Base-by-base conservation (phyloP, 1,139 yeast species). In the Candida sp. region DNA sequence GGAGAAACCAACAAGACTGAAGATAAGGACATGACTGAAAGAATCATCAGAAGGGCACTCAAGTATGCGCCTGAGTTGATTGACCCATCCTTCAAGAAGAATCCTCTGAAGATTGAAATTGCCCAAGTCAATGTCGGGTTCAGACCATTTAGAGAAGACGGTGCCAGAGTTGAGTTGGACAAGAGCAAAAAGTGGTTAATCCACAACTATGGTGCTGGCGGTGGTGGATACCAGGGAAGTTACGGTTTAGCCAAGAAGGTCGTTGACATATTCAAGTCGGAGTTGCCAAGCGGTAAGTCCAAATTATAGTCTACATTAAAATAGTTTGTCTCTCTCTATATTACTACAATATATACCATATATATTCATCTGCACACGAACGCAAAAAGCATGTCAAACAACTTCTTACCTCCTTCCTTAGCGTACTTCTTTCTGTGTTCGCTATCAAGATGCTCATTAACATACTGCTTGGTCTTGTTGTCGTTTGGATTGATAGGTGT, bases 201-300 rank as follows among this genome's bases (percentile, higher is more conserved):
- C 30, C 85, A 81, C 58, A 75, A 73, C 57, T 81, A 80, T 56
- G 85, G 85, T 4, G 77, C 79, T 26, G 85, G 83, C 5, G 83
- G 81, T 7, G 82, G 83, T 7, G 85, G 85, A 0, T 81, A 75
- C 63, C 85, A 81, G 58, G 75, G 80, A 7, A 75, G 81, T 53
- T 76, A 68, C 54, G 83, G 83, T 2, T 65, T 72, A 51, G 67
- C 73, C 34, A 56, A 50, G 9, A 58, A 63, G 50, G 72, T 73
- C 1, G 70, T 72, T 4, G 49, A 53, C 4, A 52, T 56, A 11
- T 12, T 56, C 42, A 30, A 49, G 17, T 33, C 39, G 7, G 49
- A 51, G 30, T 40, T 49, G 9, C 22, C 42, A 8, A 39, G 43
- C 31, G 4, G 17, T 6, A 45, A 47, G 7, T 31, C 55, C 1